A percentile compares a stretch with the other conserved stretches of the same genome.
These are phyloP conservation scores for Aleurites moluccanus DNA, from an alignment of 441 rosid species.

Conservation along the genomic window DNA sequence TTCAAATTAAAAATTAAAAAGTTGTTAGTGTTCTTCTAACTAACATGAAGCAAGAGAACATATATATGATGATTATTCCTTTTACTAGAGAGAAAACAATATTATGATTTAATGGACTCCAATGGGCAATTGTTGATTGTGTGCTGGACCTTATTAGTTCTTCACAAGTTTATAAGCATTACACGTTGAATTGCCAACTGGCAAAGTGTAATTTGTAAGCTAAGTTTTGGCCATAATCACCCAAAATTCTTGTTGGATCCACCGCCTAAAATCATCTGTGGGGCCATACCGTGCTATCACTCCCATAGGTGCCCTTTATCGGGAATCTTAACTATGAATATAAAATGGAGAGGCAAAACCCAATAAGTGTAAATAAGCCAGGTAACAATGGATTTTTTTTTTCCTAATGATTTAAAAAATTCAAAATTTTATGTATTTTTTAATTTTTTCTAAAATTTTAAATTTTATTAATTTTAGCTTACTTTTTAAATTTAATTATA, in stretches of 20 bases:
- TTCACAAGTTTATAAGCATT: not conserved
- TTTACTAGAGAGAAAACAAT: not conserved
- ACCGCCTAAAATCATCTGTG: conserved; percentile 4
- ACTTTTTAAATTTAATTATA: no score
- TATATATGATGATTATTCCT: not conserved
- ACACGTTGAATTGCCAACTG: conserved; percentile 14
- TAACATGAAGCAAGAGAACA: not conserved
- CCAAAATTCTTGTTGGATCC: conserved; percentile 25
- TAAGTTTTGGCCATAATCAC: conserved; percentile 19
- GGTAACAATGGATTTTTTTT: no score
- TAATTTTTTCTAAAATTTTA: no score
- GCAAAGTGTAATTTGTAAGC: conserved; percentile 36
- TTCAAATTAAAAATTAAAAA: no score
- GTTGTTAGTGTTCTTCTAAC: not conserved
- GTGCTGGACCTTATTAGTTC: not conserved
- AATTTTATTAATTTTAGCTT: no score
- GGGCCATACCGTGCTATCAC: conserved; percentile 20
- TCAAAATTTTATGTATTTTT: no score
- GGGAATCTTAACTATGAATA: not conserved
- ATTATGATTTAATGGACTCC: conserved; percentile 1
- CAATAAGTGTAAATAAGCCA: not conserved
- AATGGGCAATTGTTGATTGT: not conserved
- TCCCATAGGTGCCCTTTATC: conserved; percentile 8
- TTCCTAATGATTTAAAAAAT: no score
- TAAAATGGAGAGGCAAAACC: no score